These are phyloP conservation scores for Erigeron philadelphicus DNA, from an alignment of 140 eudicot species.

Conservation along the genomic window DNA sequence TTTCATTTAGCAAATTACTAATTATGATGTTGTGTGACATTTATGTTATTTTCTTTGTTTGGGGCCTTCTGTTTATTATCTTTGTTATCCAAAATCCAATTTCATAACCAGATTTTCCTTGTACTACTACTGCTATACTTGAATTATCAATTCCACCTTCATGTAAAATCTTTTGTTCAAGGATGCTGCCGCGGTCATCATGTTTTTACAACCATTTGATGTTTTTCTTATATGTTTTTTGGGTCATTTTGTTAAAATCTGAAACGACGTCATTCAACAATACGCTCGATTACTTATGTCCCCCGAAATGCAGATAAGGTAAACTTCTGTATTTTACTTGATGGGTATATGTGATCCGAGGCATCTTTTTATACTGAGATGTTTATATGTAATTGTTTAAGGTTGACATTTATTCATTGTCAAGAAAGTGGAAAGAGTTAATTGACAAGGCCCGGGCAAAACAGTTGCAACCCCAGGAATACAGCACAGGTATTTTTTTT, in stretches of 20 bases:
- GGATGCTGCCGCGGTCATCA: too few species aligned
- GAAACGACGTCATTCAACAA: too few species aligned
- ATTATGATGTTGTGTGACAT: background rate
- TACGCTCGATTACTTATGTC: too few species aligned
- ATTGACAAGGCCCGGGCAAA: slow-evolving; percentile 96
- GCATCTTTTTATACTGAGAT: background rate
- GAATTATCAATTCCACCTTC: too few species aligned
- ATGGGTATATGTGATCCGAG: background rate
- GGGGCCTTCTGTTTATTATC: too few species aligned
- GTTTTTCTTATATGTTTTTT: too few species aligned
- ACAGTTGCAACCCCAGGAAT: slow-evolving; percentile 91
- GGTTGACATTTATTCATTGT: slow-evolving; percentile 84
- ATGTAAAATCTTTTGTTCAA: too few species aligned
- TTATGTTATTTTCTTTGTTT: background rate
- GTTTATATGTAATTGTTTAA: slow-evolving; percentile 24
- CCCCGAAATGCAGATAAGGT: slow-evolving; percentile 97
- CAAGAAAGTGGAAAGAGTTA: slow-evolving; percentile 98
- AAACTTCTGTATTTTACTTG: background rate
- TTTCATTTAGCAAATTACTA: background rate
- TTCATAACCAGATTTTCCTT: too few species aligned
- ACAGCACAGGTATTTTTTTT: slow-evolving; percentile 56
- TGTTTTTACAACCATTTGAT: too few species aligned
- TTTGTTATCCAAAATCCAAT: too few species aligned
- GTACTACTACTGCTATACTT: too few species aligned
- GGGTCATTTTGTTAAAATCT: too few species aligned